phyloP scores from a whole-genome alignment of 257 asterid genomes.

The Solanum stenotomum region DNA sequence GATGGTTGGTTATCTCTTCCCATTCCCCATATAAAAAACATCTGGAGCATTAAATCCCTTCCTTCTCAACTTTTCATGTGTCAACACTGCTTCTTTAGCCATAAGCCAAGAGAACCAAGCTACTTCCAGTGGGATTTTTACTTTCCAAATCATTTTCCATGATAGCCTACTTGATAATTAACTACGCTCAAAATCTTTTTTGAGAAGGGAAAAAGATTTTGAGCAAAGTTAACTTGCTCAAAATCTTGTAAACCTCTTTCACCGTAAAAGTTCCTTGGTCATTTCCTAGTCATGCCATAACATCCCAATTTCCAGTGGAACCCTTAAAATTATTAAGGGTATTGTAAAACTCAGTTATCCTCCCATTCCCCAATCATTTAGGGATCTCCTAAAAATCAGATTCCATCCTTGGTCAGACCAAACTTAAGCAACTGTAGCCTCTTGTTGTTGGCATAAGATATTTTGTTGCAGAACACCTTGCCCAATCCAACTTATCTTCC shows the following conservation, averaged over 20 bases:
- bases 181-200: neutral
- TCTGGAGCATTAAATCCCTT: neutral
- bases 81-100: neutral
- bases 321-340: neutral
- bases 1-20: neutral
- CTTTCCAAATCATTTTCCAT: neutral
- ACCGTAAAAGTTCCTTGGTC: neutral
- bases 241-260: neutral
- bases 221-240: neutral
- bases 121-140: neutral
- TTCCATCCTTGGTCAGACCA: neutral
- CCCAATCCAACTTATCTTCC: neutral
- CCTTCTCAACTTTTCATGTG: neutral
- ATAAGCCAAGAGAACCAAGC: neutral
- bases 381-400: neutral
- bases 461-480: neutral
- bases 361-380: neutral
- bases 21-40: neutral
- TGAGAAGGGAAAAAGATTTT: neutral
- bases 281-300: neutral
- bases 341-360: neutral
- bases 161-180: neutral
- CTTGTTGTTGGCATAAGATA: neutral
- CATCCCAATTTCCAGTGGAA: neutral
- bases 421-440: neutral